Evolutionary conservation across 352 stramenopile genomes (phyloP), one percentile per base, ranked within the genome.

Genomic region (Phytopythium helicoides): DNA sequence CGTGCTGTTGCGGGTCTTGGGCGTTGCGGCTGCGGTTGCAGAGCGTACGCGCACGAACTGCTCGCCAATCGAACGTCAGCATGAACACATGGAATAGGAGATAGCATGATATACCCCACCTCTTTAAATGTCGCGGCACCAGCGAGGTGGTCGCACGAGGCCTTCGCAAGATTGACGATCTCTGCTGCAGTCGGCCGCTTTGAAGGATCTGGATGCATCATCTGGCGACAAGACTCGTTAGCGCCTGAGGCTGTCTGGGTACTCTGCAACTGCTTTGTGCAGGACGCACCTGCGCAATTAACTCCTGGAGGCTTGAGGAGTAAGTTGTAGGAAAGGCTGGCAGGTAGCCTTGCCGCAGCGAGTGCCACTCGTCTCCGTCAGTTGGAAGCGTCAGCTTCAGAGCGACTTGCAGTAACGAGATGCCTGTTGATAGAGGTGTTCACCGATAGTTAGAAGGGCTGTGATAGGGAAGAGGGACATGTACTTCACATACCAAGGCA

Each of bases 401-500:
- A 12, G 61, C 67, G 37, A 89, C 58, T 52, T 93, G 77, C 12
- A 90, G 48, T 61, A 90, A 66, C 49, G 71, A 88, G 36, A 90
- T 85, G 3, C 77, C 80, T 90, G 36, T 15, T 40, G 23, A 25
- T 7, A n/a, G 9, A 33, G 4, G 6, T 11, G 19, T n/a, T n/a
- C n/a, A n/a, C n/a, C n/a, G n/a, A n/a, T n/a, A n/a, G n/a, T n/a
- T n/a, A n/a, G n/a, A n/a, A n/a, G n/a, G n/a, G n/a, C n/a, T n/a
- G n/a, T n/a, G n/a, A n/a, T n/a, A n/a, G n/a, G n/a, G n/a, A n/a
- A n/a, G n/a, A n/a, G n/a, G n/a, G n/a, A n/a, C n/a, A n/a, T n/a
- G n/a, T n/a, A n/a, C n/a, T n/a, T 23, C 60, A 89, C 95, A 94
- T 37, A 47, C 40, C 40, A 2, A 99, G 65, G 21, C 92, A 98